Evolutionary conservation across 139 green algal species (phyloP).

Genomic region (Closterium sp.): DNA sequence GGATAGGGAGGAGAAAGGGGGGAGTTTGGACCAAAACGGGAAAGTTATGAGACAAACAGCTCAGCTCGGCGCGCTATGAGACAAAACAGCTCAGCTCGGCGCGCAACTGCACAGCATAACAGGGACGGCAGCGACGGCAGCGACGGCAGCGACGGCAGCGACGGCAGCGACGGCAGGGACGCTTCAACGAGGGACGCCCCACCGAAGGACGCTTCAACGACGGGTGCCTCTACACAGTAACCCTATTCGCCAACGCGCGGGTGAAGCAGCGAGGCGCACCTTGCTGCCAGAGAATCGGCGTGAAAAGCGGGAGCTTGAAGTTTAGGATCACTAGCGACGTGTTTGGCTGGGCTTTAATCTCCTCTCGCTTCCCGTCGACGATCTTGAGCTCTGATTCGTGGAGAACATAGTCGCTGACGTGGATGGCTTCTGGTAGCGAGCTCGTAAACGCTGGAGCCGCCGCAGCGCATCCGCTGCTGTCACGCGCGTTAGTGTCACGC

Average conservation of each 20-base stretch:
- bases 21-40: background rate
- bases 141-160: too few species aligned
- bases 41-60: too few species aligned
- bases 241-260: background rate
- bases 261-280: background rate
- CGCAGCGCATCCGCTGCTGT: background rate
- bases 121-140: too few species aligned
- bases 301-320: constrained; percentile 8
- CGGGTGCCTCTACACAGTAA: background rate
- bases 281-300: constrained; percentile 23
- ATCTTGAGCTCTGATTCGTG: background rate
- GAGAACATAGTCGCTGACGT: background rate
- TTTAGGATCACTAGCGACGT: constrained; percentile 23
- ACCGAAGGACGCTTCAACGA: too few species aligned
- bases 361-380: background rate
- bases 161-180: too few species aligned
- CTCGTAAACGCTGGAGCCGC: background rate
- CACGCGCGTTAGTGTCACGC: background rate
- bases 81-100: background rate
- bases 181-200: too few species aligned
- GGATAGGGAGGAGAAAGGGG: background rate
- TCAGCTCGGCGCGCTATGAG: background rate
- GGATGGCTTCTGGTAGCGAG: background rate
- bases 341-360: background rate
- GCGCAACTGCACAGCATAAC: background rate